A percentile compares a stretch with the other conserved stretches of the same genome.
phyloP scores from a whole-genome alignment of 1,284 basidiomycete genomes.

The Puccinia triticina region DNA sequence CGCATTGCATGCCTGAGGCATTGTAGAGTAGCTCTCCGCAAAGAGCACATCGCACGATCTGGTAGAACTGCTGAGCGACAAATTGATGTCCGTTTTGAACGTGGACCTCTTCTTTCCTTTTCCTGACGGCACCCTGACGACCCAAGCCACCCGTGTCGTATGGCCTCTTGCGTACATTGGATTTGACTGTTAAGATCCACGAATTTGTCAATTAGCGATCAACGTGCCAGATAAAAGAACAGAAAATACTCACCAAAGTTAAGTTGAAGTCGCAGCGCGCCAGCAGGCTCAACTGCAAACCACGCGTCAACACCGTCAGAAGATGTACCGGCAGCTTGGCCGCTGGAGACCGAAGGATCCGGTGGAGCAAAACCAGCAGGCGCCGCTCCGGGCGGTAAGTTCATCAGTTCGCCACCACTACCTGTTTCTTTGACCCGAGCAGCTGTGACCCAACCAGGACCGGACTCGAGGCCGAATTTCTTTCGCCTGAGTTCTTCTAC shows the following conservation, averaged over 20 bases:
- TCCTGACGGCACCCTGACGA: slow-evolving; percentile 95
- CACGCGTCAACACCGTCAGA: slow-evolving; percentile 89
- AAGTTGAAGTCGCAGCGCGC: slow-evolving; percentile 79
- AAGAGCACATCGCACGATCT: slow-evolving; percentile 88
- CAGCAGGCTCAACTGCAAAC: slow-evolving; percentile 98
- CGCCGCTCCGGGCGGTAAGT: slow-evolving; percentile 47
- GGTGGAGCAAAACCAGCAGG: slow-evolving; percentile 45
- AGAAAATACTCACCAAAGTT: slow-evolving; percentile 73
- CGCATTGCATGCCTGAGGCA: slow-evolving; percentile 95
- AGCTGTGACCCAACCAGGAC: slow-evolving; percentile 86
- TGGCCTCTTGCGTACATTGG: slow-evolving; percentile 91
- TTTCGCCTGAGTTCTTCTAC: slow-evolving; percentile 92
- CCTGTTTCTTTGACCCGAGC: slow-evolving; percentile 68
- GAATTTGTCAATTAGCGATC: neutral
- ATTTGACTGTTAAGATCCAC: slow-evolving; percentile 72
- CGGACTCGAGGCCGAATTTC: slow-evolving; percentile 78
- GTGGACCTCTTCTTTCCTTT: slow-evolving; percentile 96
- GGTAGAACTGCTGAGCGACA: slow-evolving; percentile 95
- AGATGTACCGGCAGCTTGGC: slow-evolving; percentile 1
- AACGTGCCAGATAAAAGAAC: neutral
- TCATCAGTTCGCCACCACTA: slow-evolving; percentile 39
- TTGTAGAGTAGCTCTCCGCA: slow-evolving; percentile 98
- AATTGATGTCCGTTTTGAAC: slow-evolving; percentile 99
- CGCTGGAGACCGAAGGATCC: slow-evolving; percentile 30
- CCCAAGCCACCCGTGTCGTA: slow-evolving; percentile 87